A percentile compares a stretch with the other conserved stretches of the same genome.
phyloP scores from a whole-genome alignment of 2,329 filamentous ascomycete species.

The Knufia fluminis region DNA sequence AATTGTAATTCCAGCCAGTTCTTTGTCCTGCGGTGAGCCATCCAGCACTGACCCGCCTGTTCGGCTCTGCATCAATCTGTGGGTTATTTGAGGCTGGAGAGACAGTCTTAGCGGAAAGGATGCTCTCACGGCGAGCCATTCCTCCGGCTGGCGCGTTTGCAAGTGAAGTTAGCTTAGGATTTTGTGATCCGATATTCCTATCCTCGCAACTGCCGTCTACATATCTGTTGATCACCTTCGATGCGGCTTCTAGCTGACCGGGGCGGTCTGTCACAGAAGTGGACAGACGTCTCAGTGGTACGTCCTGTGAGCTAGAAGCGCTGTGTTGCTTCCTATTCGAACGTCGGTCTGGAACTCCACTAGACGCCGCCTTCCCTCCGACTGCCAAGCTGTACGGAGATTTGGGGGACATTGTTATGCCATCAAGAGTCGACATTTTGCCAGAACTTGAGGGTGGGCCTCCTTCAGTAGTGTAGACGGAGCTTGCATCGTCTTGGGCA shows the following conservation, averaged over 20 bases:
- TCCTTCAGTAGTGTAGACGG: constrained; percentile 18
- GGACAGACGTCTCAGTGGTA: background rate
- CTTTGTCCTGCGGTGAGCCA: constrained; percentile 3
- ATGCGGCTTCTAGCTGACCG: background rate
- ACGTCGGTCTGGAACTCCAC: background rate
- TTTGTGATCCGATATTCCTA: too few relatives aligned
- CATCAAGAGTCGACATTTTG: background rate
- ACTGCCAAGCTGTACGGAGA: constrained; percentile 20
- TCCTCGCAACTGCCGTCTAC: background rate
- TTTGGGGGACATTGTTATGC: constrained; percentile 6
- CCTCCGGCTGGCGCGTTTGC: too few relatives aligned
- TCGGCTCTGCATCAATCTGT: background rate
- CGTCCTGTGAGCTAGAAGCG: background rate
- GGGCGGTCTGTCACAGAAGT: background rate
- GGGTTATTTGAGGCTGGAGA: too few relatives aligned
- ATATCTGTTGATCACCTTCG: background rate
- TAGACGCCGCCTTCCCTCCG: constrained; percentile 16
- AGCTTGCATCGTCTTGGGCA: constrained; percentile 15
- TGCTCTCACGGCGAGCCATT: too few relatives aligned
- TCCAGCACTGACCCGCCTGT: background rate
- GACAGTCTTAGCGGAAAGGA: too few relatives aligned
- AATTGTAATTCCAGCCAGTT: constrained; percentile 1
- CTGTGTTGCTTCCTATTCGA: background rate
- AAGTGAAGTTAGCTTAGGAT: too few relatives aligned
- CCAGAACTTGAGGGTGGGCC: background rate